Conservation (phyloP, 208 protist species). For the Eutreptiella sp. region DNA sequence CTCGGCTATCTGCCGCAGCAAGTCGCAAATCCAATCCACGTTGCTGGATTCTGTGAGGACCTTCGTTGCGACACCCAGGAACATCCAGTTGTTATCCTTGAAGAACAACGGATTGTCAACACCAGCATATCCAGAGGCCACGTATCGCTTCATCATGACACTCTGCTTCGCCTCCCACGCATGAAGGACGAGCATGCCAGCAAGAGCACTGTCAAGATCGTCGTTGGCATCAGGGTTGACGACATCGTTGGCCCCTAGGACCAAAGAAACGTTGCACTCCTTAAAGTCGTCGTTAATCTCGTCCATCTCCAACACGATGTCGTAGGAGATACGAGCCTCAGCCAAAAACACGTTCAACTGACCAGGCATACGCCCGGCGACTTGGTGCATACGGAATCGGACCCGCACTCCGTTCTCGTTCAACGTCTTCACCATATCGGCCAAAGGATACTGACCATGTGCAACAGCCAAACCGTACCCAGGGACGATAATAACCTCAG, state of each 20-base stretch:
- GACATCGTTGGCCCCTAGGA: conserved; percentile 85
- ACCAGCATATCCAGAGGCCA: conserved; percentile 54
- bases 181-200: conserved; percentile 78
- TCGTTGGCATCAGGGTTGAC: conserved; percentile 71
- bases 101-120: conserved; percentile 77
- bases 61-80: conserved; percentile 71
- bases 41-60: no score
- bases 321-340: conserved; percentile 80
- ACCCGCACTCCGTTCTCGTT: conserved; percentile 36
- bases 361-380: conserved; percentile 77
- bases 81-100: conserved; percentile 73
- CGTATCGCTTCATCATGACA: conserved; percentile 71
- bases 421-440: conserved; percentile 58
- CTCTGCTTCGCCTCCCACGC: conserved; percentile 67
- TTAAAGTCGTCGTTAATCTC: conserved; percentile 59
- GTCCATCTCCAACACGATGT: conserved; percentile 88
- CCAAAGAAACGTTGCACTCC: conserved; percentile 57
- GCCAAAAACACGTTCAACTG: conserved; percentile 85
- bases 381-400: conserved; percentile 75
- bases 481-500: conserved; percentile 76
- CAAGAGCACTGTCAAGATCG: conserved; percentile 65
- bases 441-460: conserved; percentile 68
- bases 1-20: no score
- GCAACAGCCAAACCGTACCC: conserved; percentile 85
- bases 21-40: no score